Percentiles rank a stretch among this genome's conserved stretches.
phyloP scores from a whole-genome alignment of 2,329 filamentous ascomycete species.

The Epichloe sylvatica region DNA sequence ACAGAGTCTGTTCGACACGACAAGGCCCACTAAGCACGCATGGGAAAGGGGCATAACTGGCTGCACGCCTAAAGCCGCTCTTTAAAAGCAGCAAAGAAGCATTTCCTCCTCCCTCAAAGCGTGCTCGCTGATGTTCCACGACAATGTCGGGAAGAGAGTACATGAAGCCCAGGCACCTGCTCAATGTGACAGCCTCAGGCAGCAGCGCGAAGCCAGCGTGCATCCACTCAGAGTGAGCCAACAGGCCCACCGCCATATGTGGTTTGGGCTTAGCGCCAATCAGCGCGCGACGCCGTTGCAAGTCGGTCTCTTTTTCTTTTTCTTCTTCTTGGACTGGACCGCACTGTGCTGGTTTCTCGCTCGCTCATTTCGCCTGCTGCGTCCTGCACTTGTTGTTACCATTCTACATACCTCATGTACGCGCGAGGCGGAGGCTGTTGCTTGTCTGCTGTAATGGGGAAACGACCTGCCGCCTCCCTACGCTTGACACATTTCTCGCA shows the following conservation, averaged over 20 bases:
- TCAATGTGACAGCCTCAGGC: neutral
- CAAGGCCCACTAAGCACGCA: neutral
- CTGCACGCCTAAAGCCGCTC: no score
- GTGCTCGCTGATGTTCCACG: neutral
- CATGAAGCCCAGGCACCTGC: no score
- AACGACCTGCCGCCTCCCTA: neutral
- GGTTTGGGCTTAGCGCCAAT: neutral
- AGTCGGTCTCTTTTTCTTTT: neutral
- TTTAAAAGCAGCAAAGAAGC: no score
- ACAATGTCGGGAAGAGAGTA: neutral
- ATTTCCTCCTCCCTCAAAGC: no score
- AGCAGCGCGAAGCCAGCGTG: neutral
- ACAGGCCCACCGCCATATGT: neutral
- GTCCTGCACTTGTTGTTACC: no score
- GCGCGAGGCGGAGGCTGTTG: neutral
- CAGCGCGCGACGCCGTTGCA: neutral
- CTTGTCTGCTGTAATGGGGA: neutral
- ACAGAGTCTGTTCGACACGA: no score
- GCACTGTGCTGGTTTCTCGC: no score
- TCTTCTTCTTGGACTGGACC: neutral
- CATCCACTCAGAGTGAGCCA: neutral
- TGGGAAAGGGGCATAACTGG: neutral
- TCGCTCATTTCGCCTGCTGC: neutral
- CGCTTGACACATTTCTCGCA: neutral
- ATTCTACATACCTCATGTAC: neutral